Evolutionary conservation across 2,329 filamentous ascomycete species (phyloP).

Genomic region (Alternaria novae-zelandiae): DNA sequence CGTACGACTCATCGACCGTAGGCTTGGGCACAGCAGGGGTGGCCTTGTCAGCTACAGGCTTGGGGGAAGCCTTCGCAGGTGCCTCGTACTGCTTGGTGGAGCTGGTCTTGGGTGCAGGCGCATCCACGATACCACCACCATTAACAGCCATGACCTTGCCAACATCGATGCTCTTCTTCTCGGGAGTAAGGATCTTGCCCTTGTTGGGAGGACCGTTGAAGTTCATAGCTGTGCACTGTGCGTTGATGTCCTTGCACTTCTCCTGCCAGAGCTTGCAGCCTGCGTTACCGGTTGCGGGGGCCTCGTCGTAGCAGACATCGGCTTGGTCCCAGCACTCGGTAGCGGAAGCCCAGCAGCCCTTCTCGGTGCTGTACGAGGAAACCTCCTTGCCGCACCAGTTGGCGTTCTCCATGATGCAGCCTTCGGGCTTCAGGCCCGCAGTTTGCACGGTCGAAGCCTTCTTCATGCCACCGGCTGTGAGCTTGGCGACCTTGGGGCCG

Average conservation of each 20-base stretch:
- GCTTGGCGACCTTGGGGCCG: slow-evolving; percentile 62
- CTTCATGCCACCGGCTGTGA: slow-evolving; percentile 36
- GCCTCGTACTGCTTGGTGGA: slow-evolving; percentile 9
- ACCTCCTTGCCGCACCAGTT: slow-evolving; percentile 76
- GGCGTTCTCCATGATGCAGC: slow-evolving; percentile 69
- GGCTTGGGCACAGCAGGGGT: slow-evolving; percentile 14
- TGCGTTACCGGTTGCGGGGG: slow-evolving; percentile 64
- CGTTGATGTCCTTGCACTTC: slow-evolving; percentile 62
- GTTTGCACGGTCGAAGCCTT: slow-evolving; percentile 42
- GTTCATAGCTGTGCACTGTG: slow-evolving; percentile 50
- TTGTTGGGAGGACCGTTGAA: slow-evolving; percentile 54
- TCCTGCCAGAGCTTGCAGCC: slow-evolving; percentile 68
- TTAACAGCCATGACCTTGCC: slow-evolving; percentile 32
- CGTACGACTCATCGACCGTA: slow-evolving; percentile 16
- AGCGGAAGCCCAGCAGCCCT: slow-evolving; percentile 63
- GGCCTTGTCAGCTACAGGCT: slow-evolving; percentile 5
- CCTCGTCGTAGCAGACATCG: slow-evolving; percentile 64
- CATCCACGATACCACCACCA: slow-evolving; percentile 20
- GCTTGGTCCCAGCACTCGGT: slow-evolving; percentile 62
- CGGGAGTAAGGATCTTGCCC: slow-evolving; percentile 48
- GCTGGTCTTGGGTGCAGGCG: slow-evolving; percentile 21
- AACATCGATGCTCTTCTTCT: slow-evolving; percentile 38
- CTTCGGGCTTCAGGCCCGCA: slow-evolving; percentile 60
- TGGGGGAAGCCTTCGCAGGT: slow-evolving; percentile 4
- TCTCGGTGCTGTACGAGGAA: slow-evolving; percentile 60